These are phyloP conservation scores for Papiliotrema laurentii DNA, from an alignment of 1,284 basidiomycete genomes.

Conservation along the genomic window DNA sequence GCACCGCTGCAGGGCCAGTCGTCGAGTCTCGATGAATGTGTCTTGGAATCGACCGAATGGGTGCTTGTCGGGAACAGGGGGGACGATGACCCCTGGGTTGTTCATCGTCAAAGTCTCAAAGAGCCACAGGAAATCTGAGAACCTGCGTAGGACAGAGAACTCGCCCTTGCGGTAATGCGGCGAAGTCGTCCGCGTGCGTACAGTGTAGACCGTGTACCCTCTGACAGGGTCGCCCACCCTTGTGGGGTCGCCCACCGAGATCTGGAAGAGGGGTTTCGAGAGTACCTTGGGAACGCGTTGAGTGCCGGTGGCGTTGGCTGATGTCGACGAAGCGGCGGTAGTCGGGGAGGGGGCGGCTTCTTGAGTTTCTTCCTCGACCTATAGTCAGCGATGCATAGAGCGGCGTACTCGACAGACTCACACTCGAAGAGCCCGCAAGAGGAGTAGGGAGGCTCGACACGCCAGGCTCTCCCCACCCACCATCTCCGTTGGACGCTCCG, in stretches of 20 bases:
- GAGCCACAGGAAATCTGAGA: slow-evolving; percentile 96
- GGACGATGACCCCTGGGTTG: slow-evolving; percentile 95
- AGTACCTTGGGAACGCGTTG: slow-evolving; percentile 9
- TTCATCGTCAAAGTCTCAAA: slow-evolving; percentile 84
- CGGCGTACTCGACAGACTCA: background rate
- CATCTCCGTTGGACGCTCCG: slow-evolving; percentile 5
- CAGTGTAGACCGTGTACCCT: slow-evolving; percentile 90
- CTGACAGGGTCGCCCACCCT: slow-evolving; percentile 88
- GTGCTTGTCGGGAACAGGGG: slow-evolving; percentile 94
- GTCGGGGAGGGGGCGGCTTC: background rate
- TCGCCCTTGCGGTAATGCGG: slow-evolving; percentile 71
- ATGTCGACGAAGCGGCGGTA: background rate
- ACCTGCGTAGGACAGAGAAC: slow-evolving; percentile 88
- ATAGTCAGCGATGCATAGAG: background rate
- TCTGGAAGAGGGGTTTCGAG: slow-evolving; percentile 54
- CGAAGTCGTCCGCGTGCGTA: slow-evolving; percentile 82
- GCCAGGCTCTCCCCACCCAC: slow-evolving; percentile 27
- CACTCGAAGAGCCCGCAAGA: background rate
- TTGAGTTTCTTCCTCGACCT: background rate
- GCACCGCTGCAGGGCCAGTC: slow-evolving; percentile 79
- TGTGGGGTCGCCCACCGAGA: slow-evolving; percentile 87
- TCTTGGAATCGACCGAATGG: slow-evolving; percentile 83
- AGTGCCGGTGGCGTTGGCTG: slow-evolving; percentile 1
- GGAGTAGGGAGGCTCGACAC: background rate
- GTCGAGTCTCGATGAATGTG: slow-evolving; percentile 77